Base-by-base conservation (phyloP, 1,284 basidiomycete species). In the Cryptococcus sp. region DNA sequence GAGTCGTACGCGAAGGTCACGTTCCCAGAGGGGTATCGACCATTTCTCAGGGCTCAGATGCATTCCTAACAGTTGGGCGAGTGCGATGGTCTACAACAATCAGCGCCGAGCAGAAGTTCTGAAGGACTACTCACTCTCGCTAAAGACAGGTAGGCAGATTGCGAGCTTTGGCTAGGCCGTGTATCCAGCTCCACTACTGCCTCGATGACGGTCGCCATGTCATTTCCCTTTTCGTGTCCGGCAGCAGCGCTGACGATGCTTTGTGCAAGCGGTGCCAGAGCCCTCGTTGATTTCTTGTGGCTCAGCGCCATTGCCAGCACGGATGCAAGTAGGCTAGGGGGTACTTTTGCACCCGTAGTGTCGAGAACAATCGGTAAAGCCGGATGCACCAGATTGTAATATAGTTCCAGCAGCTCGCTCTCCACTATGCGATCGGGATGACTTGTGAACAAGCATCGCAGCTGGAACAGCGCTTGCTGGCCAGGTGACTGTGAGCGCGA, bases 21-120 rank as follows among this genome's bases (percentile, higher is more conserved):
- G 54, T 42, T 68, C 70, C 64, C 65, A 66, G 5, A 47, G n/a
- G 6, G 70, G 67, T 6, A 72, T 60, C 6, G 64, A 51, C 68
- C 68, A 72, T 0, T 40, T 45, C 11, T 45, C 47, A 2, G 68
- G 65, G 39, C 60, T 54, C 17, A 72, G 57, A 35, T 72, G 70
- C 38, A 72, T 51, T 0, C 70, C 68, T 4, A 70, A 62, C 1
- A 72, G 59, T 40, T 72, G 70, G 10, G 70, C 70, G 13, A 69
- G 61, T 3, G 68, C 70, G 38, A 72, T 69, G 0, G 68, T 65
- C 68, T 69, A 41, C 6, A 3, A 5, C 4, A 15, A 19, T 49
- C 39, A 49, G 53, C 39, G 7, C 1, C 1, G 13, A 15, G 39
- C n/a, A n/a, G n/a, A n/a, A n/a, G 40, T 19, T 16, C 39, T 50